These are phyloP conservation scores for Starmera dryadoides DNA, from an alignment of 805 yeast species.

Conservation along the genomic window DNA sequence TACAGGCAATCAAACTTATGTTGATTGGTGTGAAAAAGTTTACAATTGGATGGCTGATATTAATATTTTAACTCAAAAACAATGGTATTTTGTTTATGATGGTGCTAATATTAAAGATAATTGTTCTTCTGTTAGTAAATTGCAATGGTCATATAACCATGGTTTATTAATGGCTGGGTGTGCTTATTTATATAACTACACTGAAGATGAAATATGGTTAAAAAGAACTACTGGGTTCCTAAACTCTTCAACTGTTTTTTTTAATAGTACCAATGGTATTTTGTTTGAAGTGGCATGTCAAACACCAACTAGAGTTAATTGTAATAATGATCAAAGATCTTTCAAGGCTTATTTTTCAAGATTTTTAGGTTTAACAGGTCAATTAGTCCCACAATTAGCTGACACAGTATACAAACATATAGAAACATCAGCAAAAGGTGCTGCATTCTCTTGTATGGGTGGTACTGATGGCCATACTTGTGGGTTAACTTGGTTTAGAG, in stretches of 20 bases:
- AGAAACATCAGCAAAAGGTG: constrained; percentile 54
- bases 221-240: constrained; percentile 44
- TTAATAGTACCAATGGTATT: constrained; percentile 33
- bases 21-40: constrained; percentile 65
- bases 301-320: constrained; percentile 29
- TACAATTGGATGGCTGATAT: constrained; percentile 65
- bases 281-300: constrained; percentile 74
- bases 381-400: constrained; percentile 48
- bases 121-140: constrained; percentile 44
- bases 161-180: constrained; percentile 63
- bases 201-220: constrained; percentile 53
- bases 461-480: constrained; percentile 79
- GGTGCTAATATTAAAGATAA: constrained; percentile 44
- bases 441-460: constrained; percentile 74
- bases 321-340: constrained; percentile 70
- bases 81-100: constrained; percentile 46
- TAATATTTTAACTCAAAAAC: constrained; percentile 33
- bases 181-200: constrained; percentile 60
- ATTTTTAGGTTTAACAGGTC: constrained; percentile 55
- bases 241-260: constrained; percentile 47
- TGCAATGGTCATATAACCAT: constrained; percentile 71
- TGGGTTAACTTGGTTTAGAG: constrained; percentile 58
- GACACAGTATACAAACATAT: constrained; percentile 39
- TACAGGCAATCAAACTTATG: constrained; percentile 64
- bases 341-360: constrained; percentile 70